Conservation (phyloP, 2,329 filamentous ascomycete species). For the Calonectria ilicicola region DNA sequence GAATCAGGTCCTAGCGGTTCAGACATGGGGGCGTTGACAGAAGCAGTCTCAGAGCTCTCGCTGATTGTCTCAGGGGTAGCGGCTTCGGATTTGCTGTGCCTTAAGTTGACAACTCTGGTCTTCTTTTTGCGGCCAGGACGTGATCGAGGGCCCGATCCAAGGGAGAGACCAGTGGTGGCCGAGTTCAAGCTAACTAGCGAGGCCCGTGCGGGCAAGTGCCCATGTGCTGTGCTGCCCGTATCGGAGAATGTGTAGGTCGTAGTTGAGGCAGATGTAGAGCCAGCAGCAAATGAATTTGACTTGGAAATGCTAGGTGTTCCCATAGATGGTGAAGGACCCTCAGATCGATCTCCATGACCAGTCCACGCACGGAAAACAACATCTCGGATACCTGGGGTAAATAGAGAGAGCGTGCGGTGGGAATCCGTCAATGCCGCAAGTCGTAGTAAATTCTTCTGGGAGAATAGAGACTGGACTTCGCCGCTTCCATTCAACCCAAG, state of each 20-base stretch:
- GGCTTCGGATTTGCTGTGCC: conserved; percentile 69
- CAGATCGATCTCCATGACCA: conserved; percentile 77
- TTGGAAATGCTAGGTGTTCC: conserved; percentile 68
- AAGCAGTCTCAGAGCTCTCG: conserved; percentile 65
- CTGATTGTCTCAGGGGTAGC: conserved; percentile 64
- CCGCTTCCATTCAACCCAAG: conserved; percentile 83
- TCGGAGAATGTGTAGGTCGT: conserved; percentile 83
- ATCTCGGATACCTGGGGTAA: conserved; percentile 90
- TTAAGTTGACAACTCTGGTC: conserved; percentile 83
- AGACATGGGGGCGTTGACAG: conserved; percentile 70
- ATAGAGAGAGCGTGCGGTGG: conserved; percentile 89
- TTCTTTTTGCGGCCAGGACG: conserved; percentile 81
- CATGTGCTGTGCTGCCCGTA: conserved; percentile 72
- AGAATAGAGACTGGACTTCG: conserved; percentile 91
- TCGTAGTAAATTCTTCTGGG: conserved; percentile 90
- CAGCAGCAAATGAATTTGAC: conserved; percentile 71
- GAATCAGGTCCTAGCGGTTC: conserved; percentile 68
- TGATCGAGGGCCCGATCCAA: conserved; percentile 72
- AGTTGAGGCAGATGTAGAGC: conserved; percentile 41
- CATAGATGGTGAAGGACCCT: conserved; percentile 63
- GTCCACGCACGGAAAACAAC: conserved; percentile 95
- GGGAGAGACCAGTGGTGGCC: conserved; percentile 70
- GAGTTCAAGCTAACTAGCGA: conserved; percentile 74
- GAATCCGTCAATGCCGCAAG: conserved; percentile 87
- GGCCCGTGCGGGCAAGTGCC: conserved; percentile 75